phyloP scores from a whole-genome alignment of 108 stramenopile genomes.

The Discostella pseudostelligera region DNA sequence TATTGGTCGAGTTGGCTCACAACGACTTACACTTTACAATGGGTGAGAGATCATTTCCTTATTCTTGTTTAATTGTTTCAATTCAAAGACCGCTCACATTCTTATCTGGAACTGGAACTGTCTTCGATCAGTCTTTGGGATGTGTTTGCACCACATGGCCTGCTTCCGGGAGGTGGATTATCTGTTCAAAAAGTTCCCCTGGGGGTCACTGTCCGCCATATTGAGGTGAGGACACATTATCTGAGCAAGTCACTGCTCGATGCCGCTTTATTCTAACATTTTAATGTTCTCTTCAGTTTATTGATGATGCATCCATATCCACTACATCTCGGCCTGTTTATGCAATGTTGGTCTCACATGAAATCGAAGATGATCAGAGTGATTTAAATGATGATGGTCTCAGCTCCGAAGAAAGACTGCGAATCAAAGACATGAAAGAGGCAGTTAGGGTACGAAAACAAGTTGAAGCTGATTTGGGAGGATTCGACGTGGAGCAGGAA shows the following conservation, averaged over 20 bases:
- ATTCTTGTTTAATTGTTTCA: neutral
- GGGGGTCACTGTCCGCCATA: conserved; percentile 75
- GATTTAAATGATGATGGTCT: conserved; percentile 77
- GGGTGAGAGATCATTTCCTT: conserved; percentile 44
- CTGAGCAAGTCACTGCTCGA: neutral
- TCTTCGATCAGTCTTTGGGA: conserved; percentile 39
- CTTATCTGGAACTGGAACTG: neutral
- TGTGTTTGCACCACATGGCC: conserved; percentile 53
- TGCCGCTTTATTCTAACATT: neutral
- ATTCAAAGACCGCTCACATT: neutral
- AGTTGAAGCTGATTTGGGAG: conserved; percentile 89
- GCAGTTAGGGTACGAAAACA: conserved; percentile 71
- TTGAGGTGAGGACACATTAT: conserved; percentile 32
- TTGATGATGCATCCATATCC: conserved; percentile 67
- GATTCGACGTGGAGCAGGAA: conserved; percentile 88
- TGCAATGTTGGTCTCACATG: conserved; percentile 74
- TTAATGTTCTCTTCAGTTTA: conserved; percentile 35
- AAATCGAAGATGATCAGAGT: conserved; percentile 73
- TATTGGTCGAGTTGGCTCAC: conserved; percentile 84
- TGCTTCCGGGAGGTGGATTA: conserved; percentile 77
- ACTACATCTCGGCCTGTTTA: conserved; percentile 67
- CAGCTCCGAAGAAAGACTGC: conserved; percentile 70
- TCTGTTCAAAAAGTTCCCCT: conserved; percentile 72
- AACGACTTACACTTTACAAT: conserved; percentile 73
- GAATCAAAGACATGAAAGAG: conserved; percentile 75